Conservation (phyloP, 176 grass and related monocot species). For the Chrysopogon serrulatus region DNA sequence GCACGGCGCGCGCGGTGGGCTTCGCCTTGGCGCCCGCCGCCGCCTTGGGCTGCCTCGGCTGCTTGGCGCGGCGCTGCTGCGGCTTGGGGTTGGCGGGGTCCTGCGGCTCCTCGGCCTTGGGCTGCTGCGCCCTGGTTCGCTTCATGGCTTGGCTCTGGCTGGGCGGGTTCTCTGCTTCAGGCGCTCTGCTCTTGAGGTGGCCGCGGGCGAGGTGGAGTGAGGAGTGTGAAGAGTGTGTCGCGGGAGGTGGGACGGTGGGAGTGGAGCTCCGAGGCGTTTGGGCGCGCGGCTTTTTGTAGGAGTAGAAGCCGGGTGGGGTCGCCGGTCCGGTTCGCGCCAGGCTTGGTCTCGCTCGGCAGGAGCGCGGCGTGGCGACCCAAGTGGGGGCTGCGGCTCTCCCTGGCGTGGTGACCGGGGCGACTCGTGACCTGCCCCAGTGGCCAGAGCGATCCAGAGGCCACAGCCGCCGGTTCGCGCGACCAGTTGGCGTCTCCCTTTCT, state of each 20-base stretch:
- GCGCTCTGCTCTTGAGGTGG: background rate
- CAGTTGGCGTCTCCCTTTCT: background rate
- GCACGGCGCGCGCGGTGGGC: background rate
- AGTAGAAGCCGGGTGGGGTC: background rate
- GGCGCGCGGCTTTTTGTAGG: slow-evolving; percentile 27
- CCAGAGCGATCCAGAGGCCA: background rate
- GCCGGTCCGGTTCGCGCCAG: background rate
- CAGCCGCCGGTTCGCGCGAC: background rate
- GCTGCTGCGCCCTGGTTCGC: slow-evolving; percentile 39
- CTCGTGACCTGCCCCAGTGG: background rate
- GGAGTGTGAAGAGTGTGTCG: background rate
- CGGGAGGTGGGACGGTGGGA: background rate
- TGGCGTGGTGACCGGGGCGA: background rate
- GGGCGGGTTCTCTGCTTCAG: background rate
- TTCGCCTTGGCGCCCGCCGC: background rate
- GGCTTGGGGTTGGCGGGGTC: slow-evolving; percentile 18
- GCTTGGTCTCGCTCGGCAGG: background rate
- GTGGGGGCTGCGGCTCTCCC: no score
- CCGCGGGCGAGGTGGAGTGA: background rate
- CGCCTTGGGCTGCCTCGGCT: slow-evolving; percentile 36
- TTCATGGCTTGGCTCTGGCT: slow-evolving; percentile 24
- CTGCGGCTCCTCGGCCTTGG: slow-evolving; percentile 16
- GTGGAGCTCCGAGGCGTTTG: background rate
- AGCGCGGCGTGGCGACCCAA: background rate
- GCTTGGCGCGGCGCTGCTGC: slow-evolving; percentile 41